phyloP scores from a whole-genome alignment of 352 stramenopile species.

The Phytophthora cryptogea region DNA sequence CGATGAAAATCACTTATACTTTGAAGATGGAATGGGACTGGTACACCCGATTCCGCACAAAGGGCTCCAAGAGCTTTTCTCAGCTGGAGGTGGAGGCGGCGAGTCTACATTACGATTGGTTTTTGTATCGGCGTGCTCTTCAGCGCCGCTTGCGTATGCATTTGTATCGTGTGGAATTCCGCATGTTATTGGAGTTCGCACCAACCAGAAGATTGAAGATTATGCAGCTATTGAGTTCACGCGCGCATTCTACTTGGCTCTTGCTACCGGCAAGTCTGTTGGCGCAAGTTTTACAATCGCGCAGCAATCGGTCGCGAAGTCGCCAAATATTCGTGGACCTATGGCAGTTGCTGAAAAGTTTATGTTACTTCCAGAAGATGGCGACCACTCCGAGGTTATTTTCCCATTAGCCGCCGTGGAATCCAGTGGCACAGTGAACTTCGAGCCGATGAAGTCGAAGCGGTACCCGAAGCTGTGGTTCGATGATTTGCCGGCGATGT shows the following conservation, averaged over 20 bases:
- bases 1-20: conserved; percentile 92
- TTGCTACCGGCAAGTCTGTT: conserved; percentile 78
- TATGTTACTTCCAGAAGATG: conserved; percentile 70
- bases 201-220: conserved; percentile 87
- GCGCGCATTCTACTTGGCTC: conserved; percentile 77
- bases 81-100: conserved; percentile 40
- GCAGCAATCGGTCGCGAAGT: conserved; percentile 76
- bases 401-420: conserved; percentile 70
- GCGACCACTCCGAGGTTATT: conserved; percentile 82
- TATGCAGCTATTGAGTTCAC: conserved; percentile 88
- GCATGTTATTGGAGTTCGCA: conserved; percentile 91
- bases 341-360: conserved; percentile 80
- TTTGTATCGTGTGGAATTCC: conserved; percentile 91
- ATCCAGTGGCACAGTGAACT: conserved; percentile 43
- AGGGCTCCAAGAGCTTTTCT: conserved; percentile 73
- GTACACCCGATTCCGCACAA: conserved; percentile 80
- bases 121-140: conserved; percentile 86
- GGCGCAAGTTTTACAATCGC: conserved; percentile 73
- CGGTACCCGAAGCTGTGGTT: conserved; percentile 82
- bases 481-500: conserved; percentile 74
- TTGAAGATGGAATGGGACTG: conserved; percentile 92
- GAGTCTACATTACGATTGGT: conserved; percentile 67
- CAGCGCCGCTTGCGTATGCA: conserved; percentile 72
- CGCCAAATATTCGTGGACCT: conserved; percentile 73
- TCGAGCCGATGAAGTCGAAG: conserved; percentile 57